Conservation (phyloP, 371 early-diverging fungal species). For the Lichtheimia hyalospora region DNA sequence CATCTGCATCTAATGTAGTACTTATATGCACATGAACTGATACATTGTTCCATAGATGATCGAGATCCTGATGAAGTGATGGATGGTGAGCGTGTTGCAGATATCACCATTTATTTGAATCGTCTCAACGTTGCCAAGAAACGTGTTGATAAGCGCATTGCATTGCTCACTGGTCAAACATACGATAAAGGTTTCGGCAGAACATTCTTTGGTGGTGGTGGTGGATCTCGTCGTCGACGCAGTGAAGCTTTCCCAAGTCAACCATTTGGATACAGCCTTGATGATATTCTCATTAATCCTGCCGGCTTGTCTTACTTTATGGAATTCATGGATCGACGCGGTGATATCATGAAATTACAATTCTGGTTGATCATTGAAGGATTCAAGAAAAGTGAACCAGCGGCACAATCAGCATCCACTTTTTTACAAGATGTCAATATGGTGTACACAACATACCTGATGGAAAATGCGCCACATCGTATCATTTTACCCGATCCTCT, state of each 20-base stretch:
- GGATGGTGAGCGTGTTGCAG: conserved; percentile 78
- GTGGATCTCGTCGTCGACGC: conserved; percentile 17
- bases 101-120: conserved; percentile 71
- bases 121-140: conserved; percentile 70
- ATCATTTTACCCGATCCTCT: conserved; percentile 37
- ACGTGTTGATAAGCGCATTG: conserved; percentile 74
- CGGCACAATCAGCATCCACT: conserved; percentile 22
- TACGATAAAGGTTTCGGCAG: conserved; percentile 23
- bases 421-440: conserved; percentile 60
- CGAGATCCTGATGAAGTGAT: conserved; percentile 74
- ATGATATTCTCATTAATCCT: conserved; percentile 65
- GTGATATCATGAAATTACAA: conserved; percentile 65
- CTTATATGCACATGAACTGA: background rate
- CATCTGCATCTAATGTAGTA: background rate
- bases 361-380: conserved; percentile 80
- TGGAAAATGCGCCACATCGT: conserved; percentile 50
- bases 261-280: conserved; percentile 25
- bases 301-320: conserved; percentile 75
- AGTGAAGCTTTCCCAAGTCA: conserved; percentile 13
- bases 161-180: conserved; percentile 55
- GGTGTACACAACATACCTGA: conserved; percentile 74
- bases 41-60: conserved; percentile 38
- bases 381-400: conserved; percentile 41
- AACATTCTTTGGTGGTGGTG: conserved; percentile 31
- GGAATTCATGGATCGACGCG: conserved; percentile 80